Percentiles rank a stretch among this genome's conserved stretches.
These are phyloP conservation scores for Starmerella bombi DNA, from an alignment of 805 yeast species.

Conservation along the genomic window DNA sequence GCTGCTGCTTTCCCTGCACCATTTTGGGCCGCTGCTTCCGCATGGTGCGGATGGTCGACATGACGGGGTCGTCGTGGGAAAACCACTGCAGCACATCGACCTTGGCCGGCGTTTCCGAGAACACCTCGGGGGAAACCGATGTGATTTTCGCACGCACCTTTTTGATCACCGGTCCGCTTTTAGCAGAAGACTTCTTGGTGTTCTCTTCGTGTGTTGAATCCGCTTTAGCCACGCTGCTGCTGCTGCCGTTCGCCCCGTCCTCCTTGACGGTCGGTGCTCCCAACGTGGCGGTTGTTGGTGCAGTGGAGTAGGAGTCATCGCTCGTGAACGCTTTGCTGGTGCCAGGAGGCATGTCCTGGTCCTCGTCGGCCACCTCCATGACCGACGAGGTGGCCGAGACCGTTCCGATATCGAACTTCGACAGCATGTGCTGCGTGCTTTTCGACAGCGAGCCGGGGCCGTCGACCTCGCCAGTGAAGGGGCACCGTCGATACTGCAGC, in stretches of 20 bases:
- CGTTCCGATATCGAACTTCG: slow-evolving; percentile 14
- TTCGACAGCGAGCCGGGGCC: slow-evolving; percentile 2
- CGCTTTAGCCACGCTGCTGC: background rate
- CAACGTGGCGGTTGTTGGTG: background rate
- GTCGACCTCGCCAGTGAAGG: slow-evolving; percentile 17
- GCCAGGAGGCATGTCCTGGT: background rate
- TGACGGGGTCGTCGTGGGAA: slow-evolving; percentile 18
- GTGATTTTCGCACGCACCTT: slow-evolving; percentile 21
- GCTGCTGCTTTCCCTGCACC: slow-evolving; percentile 32
- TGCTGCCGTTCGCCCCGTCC: background rate
- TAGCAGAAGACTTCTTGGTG: slow-evolving; percentile 9
- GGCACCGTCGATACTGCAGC: slow-evolving; percentile 14
- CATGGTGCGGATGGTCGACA: slow-evolving; percentile 25
- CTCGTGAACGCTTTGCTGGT: too few species aligned
- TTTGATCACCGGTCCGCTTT: slow-evolving; percentile 16
- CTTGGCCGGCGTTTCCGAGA: slow-evolving; percentile 17
- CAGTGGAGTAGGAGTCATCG: background rate
- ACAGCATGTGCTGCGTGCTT: slow-evolving; percentile 2
- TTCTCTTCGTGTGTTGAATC: background rate
- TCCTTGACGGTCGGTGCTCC: background rate
- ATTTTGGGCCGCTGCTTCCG: slow-evolving; percentile 32
- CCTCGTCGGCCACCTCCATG: background rate
- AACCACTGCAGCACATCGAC: slow-evolving; percentile 19
- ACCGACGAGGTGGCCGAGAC: background rate
- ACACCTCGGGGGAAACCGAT: slow-evolving; percentile 21